phyloP scores from a whole-genome alignment of 23 red algal species.

The Gracilariopsis chorda region DNA sequence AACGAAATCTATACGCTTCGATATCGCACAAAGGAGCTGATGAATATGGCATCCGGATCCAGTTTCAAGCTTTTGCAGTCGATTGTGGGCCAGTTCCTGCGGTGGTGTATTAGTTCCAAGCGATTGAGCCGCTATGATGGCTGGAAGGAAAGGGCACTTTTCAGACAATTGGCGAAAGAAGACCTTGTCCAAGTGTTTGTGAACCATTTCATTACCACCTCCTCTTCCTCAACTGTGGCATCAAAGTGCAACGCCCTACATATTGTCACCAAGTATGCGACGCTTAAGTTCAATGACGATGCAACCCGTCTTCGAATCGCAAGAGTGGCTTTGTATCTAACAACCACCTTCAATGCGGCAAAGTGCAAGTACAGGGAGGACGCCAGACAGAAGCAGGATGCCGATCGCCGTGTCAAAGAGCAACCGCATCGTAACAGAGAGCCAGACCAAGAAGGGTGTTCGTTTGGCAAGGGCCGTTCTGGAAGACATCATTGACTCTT shows the following conservation, averaged over 20 bases:
- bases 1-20: neutral
- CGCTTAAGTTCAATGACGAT: neutral
- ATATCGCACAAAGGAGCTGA: neutral
- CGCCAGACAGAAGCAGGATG: neutral
- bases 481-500: neutral
- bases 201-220: neutral
- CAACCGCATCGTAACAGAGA: neutral
- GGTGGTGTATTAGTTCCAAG: neutral
- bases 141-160: neutral
- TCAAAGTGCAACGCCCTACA: neutral
- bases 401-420: neutral
- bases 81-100: neutral
- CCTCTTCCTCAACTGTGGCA: neutral
- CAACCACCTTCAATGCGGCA: neutral
- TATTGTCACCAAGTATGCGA: neutral
- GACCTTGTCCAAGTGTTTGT: neutral
- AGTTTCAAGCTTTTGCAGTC: neutral
- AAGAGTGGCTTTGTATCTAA: neutral
- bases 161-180: neutral
- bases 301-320: neutral
- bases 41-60: too few relatives aligned
- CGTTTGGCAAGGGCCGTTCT: neutral
- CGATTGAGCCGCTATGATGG: neutral
- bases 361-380: neutral
- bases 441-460: neutral